These are phyloP conservation scores for Pestalotiopsis sp. DNA, from an alignment of 2,329 filamentous ascomycete genomes.

Conservation along the genomic window DNA sequence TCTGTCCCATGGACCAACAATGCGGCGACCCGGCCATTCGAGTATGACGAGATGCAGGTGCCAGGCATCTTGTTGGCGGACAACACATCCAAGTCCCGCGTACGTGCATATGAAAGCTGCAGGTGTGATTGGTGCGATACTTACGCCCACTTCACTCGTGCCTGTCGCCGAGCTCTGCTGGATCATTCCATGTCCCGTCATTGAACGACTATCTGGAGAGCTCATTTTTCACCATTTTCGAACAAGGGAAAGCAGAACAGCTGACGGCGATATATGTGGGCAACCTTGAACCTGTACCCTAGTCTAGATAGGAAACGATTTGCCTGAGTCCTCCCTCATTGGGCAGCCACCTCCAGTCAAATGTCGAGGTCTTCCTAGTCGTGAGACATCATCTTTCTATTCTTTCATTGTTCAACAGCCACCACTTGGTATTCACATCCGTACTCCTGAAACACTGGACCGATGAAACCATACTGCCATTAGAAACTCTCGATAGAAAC, in stretches of 20 bases:
- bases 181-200: not conserved
- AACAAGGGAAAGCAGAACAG: not conserved
- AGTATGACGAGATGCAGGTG: not conserved
- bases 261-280: not conserved
- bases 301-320: not conserved
- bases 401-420: slow-evolving; percentile 6
- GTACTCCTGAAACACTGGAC: not conserved
- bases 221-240: not conserved
- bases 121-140: not conserved
- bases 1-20: not conserved
- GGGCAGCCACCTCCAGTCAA: not conserved
- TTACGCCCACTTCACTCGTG: not conserved
- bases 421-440: not conserved
- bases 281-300: no score
- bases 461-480: no score
- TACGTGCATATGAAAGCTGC: not conserved
- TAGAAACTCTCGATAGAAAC: not conserved
- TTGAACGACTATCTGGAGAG: not conserved
- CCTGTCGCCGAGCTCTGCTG: not conserved
- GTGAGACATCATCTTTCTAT: not conserved
- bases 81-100: not conserved
- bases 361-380: not conserved
- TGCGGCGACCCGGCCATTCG: not conserved
- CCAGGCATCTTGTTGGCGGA: not conserved
- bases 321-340: not conserved